phyloP scores from a whole-genome alignment of 306 rosid species.

The Pyrus communis region DNA sequence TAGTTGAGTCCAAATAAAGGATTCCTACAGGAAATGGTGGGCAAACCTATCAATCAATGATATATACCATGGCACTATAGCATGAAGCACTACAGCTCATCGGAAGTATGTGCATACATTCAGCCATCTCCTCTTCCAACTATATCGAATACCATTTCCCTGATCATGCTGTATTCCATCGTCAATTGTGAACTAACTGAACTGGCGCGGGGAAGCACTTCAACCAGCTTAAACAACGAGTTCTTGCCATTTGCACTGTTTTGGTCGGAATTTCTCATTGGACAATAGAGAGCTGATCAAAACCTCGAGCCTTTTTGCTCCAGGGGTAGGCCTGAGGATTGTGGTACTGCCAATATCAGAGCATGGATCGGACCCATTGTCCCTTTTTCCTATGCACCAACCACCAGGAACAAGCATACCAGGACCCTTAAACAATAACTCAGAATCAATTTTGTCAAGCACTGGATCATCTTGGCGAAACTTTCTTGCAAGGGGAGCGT shows the following conservation, averaged over 20 bases:
- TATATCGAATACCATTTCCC: constrained; percentile 4
- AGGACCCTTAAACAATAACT: constrained; percentile 49
- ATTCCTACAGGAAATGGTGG: constrained; percentile 3
- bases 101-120: constrained; percentile 24
- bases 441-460: constrained; percentile 64
- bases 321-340: constrained; percentile 67
- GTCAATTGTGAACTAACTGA: constrained; percentile 27
- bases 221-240: constrained; percentile 15
- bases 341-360: constrained; percentile 42
- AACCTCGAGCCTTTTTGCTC: constrained; percentile 69
- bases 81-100: constrained; percentile 18
- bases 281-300: constrained; percentile 69
- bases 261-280: constrained; percentile 57
- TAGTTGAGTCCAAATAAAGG: no score
- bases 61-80: constrained; percentile 35
- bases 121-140: constrained; percentile 29
- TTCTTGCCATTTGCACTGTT: constrained; percentile 70
- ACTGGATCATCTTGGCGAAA: constrained; percentile 73
- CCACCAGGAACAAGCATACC: constrained; percentile 90
- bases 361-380: constrained; percentile 87
- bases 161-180: constrained; percentile 28
- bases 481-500: constrained; percentile 92
- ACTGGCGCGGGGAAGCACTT: constrained; percentile 21
- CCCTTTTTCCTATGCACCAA: constrained; percentile 83
- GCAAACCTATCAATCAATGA: constrained; percentile 31